Conservation (phyloP, 192 early-diverging fungal species). For the Haplosporangium gracile region DNA sequence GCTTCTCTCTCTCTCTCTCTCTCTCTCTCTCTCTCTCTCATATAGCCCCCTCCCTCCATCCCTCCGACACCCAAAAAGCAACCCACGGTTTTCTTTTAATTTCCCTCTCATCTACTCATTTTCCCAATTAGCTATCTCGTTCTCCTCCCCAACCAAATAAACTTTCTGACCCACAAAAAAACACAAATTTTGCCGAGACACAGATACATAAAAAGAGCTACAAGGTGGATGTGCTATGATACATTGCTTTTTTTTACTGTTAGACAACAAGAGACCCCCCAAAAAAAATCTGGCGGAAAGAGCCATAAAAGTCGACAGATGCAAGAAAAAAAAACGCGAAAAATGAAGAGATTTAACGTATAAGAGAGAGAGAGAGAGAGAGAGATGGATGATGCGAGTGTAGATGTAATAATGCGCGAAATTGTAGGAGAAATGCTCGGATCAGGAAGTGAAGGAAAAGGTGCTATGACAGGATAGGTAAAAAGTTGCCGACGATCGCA, state of each 20-base stretch:
- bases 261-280: background rate
- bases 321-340: background rate
- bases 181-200: background rate
- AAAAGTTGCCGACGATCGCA: conserved; percentile 79
- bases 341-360: background rate
- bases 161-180: conserved; percentile 2
- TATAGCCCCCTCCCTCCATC: too few species aligned
- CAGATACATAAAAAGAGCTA: background rate
- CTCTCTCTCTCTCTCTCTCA: too few species aligned
- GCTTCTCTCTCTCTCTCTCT: too few species aligned
- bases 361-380: background rate
- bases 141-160: conserved; percentile 7
- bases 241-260: conserved; percentile 5
- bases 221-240: conserved; percentile 1
- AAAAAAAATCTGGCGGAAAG: background rate
- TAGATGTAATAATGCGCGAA: background rate
- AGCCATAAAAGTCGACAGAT: background rate
- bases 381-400: background rate
- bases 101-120: background rate
- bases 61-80: too few species aligned
- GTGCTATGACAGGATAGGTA: conserved; percentile 28
- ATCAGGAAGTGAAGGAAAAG: too few species aligned
- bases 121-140: background rate
- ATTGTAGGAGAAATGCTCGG: background rate
- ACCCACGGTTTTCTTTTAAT: background rate